Evolutionary conservation across 2,329 filamentous ascomycete species (phyloP), one percentile per base, ranked within the genome.

Genomic region (Beauveria sp.): DNA sequence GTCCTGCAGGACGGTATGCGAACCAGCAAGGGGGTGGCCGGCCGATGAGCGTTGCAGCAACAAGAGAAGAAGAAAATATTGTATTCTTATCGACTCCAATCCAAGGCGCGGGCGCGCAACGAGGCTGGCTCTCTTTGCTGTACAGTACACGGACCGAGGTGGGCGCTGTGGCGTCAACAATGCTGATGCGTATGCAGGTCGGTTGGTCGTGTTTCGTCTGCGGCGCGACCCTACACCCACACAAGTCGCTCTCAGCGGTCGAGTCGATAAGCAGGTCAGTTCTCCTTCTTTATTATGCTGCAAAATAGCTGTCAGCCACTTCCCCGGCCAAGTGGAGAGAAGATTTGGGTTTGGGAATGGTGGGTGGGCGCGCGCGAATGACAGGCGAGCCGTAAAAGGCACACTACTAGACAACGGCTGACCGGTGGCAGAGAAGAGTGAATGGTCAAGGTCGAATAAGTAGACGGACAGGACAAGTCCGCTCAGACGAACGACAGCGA

Each of bases 191-290:
- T 18, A 38, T 40, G 34, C 16, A 7, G 52, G 52, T 46, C 20
- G 47, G 22, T 28, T 16, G 34, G n/a, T 20, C 10, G 7, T 34
- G 59, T 61, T 61, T 56, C 59, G 59, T 47, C 52, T 49, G 40
- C 28, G 30, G 45, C 52, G 14, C 16, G 42, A 56, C 30, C 38
- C 43, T 34, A 34, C 50, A 43, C 45, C n/a, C 20, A 56, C 43
- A 52, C 43, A 52, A 61, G 45, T 40, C 59, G 52, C 59, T 56
- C 59, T 49, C 50, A 61, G 51, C 59, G 56, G 59, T 55, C 43
- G 40, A 52, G 10, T 22, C 28, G 46, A 46, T 45, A 40, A 40
- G 47, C 57, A 18, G 16, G 57, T 59, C 47, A 52, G 57, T 59
- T 22, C 28, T 34, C 30, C 30, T 14, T 16, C 34, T 38, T 16